Evolutionary conservation across 257 asterid species (phyloP).

Genomic region (Jacaranda copaia): DNA sequence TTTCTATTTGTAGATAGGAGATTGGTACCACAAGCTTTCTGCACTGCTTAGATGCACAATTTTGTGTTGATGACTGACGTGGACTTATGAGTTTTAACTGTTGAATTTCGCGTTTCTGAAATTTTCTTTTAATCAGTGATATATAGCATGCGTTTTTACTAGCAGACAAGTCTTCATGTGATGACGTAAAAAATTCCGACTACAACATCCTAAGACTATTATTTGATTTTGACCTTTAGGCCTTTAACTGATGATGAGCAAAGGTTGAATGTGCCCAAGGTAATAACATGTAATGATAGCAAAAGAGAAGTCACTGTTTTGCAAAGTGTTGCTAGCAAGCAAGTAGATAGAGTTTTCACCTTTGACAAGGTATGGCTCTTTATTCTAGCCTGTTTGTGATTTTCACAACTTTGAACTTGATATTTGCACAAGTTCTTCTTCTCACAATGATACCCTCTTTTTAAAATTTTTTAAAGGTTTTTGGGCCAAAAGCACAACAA

Average conservation of each 20-base stretch:
- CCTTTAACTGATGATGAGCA: conserved; percentile 76
- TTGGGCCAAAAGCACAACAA: conserved; percentile 89
- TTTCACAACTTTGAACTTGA: background rate
- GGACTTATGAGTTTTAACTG: background rate
- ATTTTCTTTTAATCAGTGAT: background rate
- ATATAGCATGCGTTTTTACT: background rate
- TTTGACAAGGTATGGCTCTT: conserved; percentile 71
- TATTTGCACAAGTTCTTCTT: background rate
- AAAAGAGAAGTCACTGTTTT: conserved; percentile 73
- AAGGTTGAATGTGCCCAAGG: conserved; percentile 61
- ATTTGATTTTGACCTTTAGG: conserved; percentile 48
- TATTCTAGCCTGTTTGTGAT: conserved; percentile 18
- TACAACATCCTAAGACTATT: background rate
- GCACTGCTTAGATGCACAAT: background rate
- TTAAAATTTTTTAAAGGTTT: conserved; percentile 52
- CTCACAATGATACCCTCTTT: background rate
- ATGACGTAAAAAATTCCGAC: background rate
- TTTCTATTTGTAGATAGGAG: background rate
- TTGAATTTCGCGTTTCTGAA: background rate
- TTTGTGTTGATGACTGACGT: background rate
- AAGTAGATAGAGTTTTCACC: conserved; percentile 73
- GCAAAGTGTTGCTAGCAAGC: conserved; percentile 75
- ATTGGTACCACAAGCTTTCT: background rate
- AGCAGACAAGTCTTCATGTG: background rate
- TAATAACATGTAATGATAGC: conserved; percentile 69